These are phyloP conservation scores for Casuarina equisetifolia DNA, from an alignment of 306 rosid species.

Conservation along the genomic window DNA sequence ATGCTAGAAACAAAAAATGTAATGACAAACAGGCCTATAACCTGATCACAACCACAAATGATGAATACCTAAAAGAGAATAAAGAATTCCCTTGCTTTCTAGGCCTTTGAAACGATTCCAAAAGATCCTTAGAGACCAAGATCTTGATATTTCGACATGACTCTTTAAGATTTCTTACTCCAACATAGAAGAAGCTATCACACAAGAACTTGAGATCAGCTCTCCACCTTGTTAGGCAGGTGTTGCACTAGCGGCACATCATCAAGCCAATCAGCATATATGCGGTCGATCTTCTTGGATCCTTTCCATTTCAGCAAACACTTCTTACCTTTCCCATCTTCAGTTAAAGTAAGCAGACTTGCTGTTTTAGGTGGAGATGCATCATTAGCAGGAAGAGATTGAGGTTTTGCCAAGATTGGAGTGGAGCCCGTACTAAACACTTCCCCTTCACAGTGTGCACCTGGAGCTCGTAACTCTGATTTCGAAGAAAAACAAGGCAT, in stretches of 20 bases:
- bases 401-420: constrained; percentile 26
- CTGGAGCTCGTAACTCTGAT: constrained; percentile 61
- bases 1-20: constrained; percentile 3
- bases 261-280: constrained; percentile 93
- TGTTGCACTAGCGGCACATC: constrained; percentile 56
- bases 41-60: constrained; percentile 36
- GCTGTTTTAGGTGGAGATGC: constrained; percentile 34
- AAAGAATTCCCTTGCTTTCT: neutral
- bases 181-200: constrained; percentile 13
- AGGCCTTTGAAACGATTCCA: neutral
- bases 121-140: neutral
- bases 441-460: constrained; percentile 58
- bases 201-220: constrained; percentile 32
- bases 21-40: constrained; percentile 35
- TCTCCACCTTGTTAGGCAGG: constrained; percentile 50
- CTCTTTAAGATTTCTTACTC: neutral
- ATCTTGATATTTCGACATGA: neutral
- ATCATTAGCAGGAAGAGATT: constrained; percentile 38
- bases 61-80: constrained; percentile 12
- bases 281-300: constrained; percentile 69
- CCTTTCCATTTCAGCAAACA: constrained; percentile 64
- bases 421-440: constrained; percentile 20
- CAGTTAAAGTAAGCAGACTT: constrained; percentile 33
- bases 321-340: constrained; percentile 52
- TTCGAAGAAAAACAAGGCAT: constrained; percentile 23